Base-by-base conservation (phyloP, 345 rosid species). In the Sonneratia alba region DNA sequence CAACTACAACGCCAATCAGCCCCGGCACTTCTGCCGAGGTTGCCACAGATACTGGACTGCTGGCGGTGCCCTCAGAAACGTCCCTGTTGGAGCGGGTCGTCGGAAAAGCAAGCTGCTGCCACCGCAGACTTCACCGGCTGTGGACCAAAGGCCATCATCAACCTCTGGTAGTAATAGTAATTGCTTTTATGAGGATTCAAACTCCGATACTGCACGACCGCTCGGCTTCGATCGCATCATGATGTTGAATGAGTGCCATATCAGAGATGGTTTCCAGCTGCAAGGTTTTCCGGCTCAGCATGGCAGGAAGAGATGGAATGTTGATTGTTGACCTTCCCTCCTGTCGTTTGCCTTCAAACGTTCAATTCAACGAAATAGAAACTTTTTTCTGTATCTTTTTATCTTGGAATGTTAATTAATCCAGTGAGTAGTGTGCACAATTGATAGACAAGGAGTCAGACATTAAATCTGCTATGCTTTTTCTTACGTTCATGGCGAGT, bases 1-100 rank as follows among this genome's bases (percentile, higher is more conserved):
- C 34, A 57, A 57, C 63, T 57, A 57, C 72, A 87, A 83, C 72
- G 91, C 85, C 64, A 85, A 87, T 78, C 91, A 87, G 74, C 91
- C 91, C 10, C 82, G 91, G 66, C 89, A 87, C 74, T 87, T 87
- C 68, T 87, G 91, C 81, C 85, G 84, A 82, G 84, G 84, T 43
- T 87, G 91, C 78, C 91, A 87, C 68, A 85, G 91, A 71, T 87
- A 87, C 79, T 87, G 91, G 91, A 87, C 91, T 13, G 89, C 91
- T 19, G 91, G 91, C 66, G 91, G 91, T 69, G 83, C 89, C 4
- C 83, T 87, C 85, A 79, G 91, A 69, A 87, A 85, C 79, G 91
- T 87, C 48, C 89, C 89, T 48, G 77, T 87, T n/a, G 91, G 91
- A 64, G 91, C 91, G 38, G 91, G 91, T 2, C 76, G 89, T 18